phyloP scores from a whole-genome alignment of 73 alveolate species.

The Stentor coeruleus region DNA sequence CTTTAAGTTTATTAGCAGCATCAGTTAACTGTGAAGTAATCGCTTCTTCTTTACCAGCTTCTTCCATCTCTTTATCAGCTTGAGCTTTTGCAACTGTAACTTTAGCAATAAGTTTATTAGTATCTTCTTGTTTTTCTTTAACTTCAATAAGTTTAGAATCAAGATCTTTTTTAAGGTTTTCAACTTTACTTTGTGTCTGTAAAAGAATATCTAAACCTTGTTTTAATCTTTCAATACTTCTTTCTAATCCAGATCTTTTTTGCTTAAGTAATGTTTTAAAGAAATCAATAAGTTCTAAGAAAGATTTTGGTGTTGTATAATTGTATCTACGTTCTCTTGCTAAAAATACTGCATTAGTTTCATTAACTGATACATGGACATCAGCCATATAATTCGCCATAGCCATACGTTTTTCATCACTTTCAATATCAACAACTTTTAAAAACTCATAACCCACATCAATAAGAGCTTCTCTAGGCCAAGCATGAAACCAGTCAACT shows the following conservation, averaged over 20 bases:
- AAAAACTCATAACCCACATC: conserved; percentile 95
- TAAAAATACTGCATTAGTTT: conserved; percentile 90
- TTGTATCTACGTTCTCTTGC: conserved; percentile 91
- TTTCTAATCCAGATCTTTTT: conserved; percentile 88
- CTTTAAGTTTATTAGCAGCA: conserved; percentile 92
- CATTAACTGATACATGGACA: conserved; percentile 96
- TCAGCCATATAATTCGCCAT: conserved; percentile 84
- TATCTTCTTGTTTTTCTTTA: conserved; percentile 92
- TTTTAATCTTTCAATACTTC: conserved; percentile 90
- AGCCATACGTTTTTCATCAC: conserved; percentile 61
- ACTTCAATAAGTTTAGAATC: conserved; percentile 98
- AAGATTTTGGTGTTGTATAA: conserved; percentile 99
- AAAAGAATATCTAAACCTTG: conserved; percentile 94
- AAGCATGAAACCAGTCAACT: conserved; percentile 99
- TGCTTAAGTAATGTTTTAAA: conserved; percentile 91
- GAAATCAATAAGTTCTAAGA: conserved; percentile 97
- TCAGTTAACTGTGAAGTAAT: conserved; percentile 81
- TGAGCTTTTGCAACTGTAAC: conserved; percentile 97
- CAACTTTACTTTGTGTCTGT: conserved; percentile 91
- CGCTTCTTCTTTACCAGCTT: conserved; percentile 95
- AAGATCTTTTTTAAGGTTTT: conserved; percentile 93
- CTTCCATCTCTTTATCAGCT: conserved; percentile 95
- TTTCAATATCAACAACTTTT: conserved; percentile 64
- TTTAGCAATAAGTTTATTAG: conserved; percentile 88
- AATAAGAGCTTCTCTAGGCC: conserved; percentile 99